Percentiles rank a stretch among this genome's conserved stretches.
These are phyloP conservation scores for Vitellaria paradoxa DNA, from an alignment of 179 eudicot genomes.

Conservation along the genomic window DNA sequence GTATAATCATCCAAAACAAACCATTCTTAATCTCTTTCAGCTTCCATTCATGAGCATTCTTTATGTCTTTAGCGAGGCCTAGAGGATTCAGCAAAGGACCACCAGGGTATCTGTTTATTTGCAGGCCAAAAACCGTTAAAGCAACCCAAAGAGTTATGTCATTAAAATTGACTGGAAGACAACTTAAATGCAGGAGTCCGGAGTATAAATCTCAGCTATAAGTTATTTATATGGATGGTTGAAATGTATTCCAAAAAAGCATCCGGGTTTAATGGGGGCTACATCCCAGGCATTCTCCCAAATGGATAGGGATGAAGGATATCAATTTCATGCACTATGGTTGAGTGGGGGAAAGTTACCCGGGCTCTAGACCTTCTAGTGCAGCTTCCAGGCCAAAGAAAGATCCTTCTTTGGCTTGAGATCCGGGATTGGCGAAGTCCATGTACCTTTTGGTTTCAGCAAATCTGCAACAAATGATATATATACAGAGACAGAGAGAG, in stretches of 20 bases:
- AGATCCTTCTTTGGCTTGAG: conserved; percentile 79
- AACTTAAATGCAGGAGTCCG: too few relatives aligned
- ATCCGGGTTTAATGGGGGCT: not conserved
- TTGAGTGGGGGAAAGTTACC: conserved; percentile 33
- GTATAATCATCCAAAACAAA: conserved; percentile 19
- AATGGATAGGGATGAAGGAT: not conserved
- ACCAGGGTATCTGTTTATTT: conserved; percentile 69
- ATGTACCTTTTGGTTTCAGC: conserved; percentile 92
- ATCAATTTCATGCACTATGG: not conserved
- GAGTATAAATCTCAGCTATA: too few relatives aligned
- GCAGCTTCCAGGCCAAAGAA: conserved; percentile 89
- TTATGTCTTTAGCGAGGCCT: conserved; percentile 77
- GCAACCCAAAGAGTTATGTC: not conserved
- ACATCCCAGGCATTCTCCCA: not conserved
- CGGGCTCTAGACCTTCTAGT: conserved; percentile 81
- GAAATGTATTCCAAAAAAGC: too few relatives aligned
- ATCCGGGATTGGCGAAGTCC: conserved; percentile 79
- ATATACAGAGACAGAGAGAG: not conserved
- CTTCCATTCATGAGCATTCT: conserved; percentile 75
- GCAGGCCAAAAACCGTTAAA: not conserved
- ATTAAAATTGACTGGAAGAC: too few relatives aligned
- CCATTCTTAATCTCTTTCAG: conserved; percentile 95
- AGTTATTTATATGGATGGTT: too few relatives aligned
- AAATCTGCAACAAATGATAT: conserved; percentile 41
- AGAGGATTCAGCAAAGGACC: conserved; percentile 85